phyloP scores from a whole-genome alignment of 2,329 filamentous ascomycete genomes.

The Huntiella abstrusa region DNA sequence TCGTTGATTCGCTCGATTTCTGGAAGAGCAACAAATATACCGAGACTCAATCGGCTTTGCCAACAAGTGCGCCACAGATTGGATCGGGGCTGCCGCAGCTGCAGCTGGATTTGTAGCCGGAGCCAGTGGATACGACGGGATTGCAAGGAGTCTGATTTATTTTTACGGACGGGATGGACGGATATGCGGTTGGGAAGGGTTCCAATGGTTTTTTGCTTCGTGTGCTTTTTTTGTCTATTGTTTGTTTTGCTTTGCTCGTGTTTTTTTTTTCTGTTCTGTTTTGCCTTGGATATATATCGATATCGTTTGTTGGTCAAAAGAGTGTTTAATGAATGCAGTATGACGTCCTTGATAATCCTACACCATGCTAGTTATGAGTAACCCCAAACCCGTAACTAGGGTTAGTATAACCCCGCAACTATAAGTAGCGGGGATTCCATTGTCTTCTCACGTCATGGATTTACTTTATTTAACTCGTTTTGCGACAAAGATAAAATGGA shows the following conservation, averaged over 20 bases:
- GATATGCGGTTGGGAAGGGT: slow-evolving; percentile 2
- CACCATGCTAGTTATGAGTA: too few species aligned
- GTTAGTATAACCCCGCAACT: too few species aligned
- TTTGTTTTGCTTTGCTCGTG: slow-evolving; percentile 2
- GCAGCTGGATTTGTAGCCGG: slow-evolving; percentile 6
- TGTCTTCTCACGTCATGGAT: too few species aligned
- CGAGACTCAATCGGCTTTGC: slow-evolving; percentile 16
- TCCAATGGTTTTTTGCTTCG: slow-evolving; percentile 2
- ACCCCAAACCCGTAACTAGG: too few species aligned
- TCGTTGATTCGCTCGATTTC: slow-evolving; percentile 90
- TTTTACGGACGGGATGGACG: neutral
- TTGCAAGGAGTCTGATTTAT: neutral
- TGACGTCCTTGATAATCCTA: too few species aligned
- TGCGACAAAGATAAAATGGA: neutral
- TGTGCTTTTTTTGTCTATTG: neutral
- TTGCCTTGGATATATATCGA: neutral
- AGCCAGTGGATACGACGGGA: neutral
- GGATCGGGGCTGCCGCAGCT: slow-evolving; percentile 7
- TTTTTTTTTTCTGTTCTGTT: slow-evolving; percentile 6
- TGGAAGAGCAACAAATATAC: slow-evolving; percentile 53
- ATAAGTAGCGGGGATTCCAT: too few species aligned
- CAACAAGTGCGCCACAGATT: neutral
- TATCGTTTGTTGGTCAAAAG: neutral
- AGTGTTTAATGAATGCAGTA: too few species aligned
- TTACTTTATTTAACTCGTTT: too few species aligned